phyloP scores from a whole-genome alignment of 75 land plant species.

The Chamaecyparis obtusa region DNA sequence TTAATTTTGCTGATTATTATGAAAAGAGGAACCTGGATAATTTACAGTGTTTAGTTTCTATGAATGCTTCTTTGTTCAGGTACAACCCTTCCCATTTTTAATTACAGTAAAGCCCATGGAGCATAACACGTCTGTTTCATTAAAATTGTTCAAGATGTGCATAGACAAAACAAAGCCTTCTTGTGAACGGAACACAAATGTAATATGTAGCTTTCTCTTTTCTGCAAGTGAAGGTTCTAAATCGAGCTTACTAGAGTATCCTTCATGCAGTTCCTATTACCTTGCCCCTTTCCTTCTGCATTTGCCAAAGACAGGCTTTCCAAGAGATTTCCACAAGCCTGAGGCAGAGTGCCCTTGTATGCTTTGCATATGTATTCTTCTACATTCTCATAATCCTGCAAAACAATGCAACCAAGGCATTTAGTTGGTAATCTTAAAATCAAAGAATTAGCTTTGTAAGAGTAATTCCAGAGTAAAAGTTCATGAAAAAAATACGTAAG shows the following conservation, averaged over 20 bases:
- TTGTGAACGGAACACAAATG: neutral
- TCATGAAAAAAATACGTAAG: no score
- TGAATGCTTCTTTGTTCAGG: neutral
- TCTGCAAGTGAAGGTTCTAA: neutral
- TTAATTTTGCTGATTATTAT: neutral
- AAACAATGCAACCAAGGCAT: neutral
- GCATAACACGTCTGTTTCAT: neutral
- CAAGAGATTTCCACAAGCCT: constrained; percentile 20
- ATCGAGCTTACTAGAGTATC: neutral
- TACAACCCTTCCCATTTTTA: neutral
- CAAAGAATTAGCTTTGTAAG: neutral
- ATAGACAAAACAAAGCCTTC: neutral
- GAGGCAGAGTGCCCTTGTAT: constrained; percentile 36
- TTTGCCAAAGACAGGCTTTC: constrained; percentile 9
- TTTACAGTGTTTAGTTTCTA: neutral
- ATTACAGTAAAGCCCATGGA: neutral
- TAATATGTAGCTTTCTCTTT: neutral
- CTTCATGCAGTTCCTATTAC: neutral
- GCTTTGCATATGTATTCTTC: constrained; percentile 50
- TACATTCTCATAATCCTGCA: constrained; percentile 54
- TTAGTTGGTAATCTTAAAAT: neutral
- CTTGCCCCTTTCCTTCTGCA: neutral
- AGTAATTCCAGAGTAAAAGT: no score
- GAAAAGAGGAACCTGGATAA: neutral
- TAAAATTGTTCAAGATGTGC: neutral